These are phyloP conservation scores for Xylaria nigripes DNA, from an alignment of 495 filamentous ascomycete genomes.

Conservation along the genomic window DNA sequence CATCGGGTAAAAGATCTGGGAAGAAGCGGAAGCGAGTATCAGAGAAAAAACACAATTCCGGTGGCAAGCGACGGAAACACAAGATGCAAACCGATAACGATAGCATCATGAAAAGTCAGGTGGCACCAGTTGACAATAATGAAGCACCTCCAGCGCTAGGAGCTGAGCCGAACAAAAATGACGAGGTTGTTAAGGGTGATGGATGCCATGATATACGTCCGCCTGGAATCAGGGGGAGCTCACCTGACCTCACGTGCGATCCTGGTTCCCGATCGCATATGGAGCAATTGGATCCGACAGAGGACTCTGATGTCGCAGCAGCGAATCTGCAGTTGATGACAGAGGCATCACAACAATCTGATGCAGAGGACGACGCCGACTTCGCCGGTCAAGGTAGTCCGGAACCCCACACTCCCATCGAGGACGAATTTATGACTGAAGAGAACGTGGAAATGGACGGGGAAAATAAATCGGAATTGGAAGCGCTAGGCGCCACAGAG, in stretches of 20 bases:
- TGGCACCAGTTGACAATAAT: background rate
- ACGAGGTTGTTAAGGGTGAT: conserved; percentile 5
- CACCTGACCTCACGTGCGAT: background rate
- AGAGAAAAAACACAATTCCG: conserved; percentile 14
- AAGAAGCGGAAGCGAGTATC: conserved; percentile 22
- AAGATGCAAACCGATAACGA: conserved; percentile 8
- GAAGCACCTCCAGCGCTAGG: background rate
- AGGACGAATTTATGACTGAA: conserved; percentile 4
- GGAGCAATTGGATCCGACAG: background rate
- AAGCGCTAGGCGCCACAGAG: background rate
- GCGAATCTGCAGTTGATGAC: conserved; percentile 25
- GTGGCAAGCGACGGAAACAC: conserved; percentile 24
- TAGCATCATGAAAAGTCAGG: conserved; percentile 14
- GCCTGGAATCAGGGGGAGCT: background rate
- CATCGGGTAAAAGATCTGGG: conserved; percentile 15
- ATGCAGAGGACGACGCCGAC: conserved; percentile 1
- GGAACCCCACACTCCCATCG: background rate
- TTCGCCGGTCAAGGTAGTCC: conserved; percentile 6
- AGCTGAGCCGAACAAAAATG: background rate
- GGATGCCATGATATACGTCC: background rate
- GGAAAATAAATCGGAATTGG: conserved; percentile 3
- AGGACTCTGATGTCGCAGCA: conserved; percentile 22
- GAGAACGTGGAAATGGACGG: conserved; percentile 3
- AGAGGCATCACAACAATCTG: conserved; percentile 27
- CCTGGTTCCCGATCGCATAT: background rate